Evolutionary conservation across 1,284 basidiomycete genomes (phyloP).

Genomic region (Puccinia triticina): DNA sequence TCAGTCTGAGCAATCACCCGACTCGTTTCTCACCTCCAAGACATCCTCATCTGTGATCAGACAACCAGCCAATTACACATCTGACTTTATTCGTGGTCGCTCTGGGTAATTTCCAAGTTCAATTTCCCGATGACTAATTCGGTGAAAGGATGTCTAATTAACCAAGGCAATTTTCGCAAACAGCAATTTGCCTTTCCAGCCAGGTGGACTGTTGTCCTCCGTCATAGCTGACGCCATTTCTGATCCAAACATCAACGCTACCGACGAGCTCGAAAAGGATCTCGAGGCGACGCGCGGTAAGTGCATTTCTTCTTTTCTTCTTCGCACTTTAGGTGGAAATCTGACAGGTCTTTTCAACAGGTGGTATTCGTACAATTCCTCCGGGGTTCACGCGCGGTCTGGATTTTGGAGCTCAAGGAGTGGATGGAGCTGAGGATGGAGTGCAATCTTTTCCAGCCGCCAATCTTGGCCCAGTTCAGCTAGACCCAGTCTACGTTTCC

Average conservation of each 20-base stretch:
- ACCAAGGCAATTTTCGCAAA: not conserved
- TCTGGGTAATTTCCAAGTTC: slow-evolving; percentile 35
- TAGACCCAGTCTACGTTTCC: slow-evolving; percentile 51
- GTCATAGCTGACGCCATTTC: not conserved
- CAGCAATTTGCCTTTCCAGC: slow-evolving; percentile 45
- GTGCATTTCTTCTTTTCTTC: not conserved
- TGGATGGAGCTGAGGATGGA: slow-evolving; percentile 58
- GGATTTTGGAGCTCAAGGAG: slow-evolving; percentile 65
- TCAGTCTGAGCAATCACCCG: slow-evolving; percentile 24
- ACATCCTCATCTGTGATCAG: slow-evolving; percentile 34
- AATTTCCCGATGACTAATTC: not conserved
- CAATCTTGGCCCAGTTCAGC: not conserved
- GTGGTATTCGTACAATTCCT: slow-evolving; percentile 61
- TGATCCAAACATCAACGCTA: slow-evolving; percentile 18
- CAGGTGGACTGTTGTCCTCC: slow-evolving; percentile 30
- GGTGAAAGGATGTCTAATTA: not conserved
- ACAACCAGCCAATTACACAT: slow-evolving; percentile 36
- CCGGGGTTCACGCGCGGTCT: slow-evolving; percentile 67
- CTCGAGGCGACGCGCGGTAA: slow-evolving; percentile 37
- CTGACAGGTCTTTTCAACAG: slow-evolving; percentile 35
- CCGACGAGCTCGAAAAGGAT: slow-evolving; percentile 46
- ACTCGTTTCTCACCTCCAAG: slow-evolving; percentile 35
- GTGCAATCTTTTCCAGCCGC: slow-evolving; percentile 50
- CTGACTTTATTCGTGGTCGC: slow-evolving; percentile 38
- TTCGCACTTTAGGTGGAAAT: not conserved